Base-by-base conservation (phyloP, 83 land plant species). In the Diphasiastrum complanatum region DNA sequence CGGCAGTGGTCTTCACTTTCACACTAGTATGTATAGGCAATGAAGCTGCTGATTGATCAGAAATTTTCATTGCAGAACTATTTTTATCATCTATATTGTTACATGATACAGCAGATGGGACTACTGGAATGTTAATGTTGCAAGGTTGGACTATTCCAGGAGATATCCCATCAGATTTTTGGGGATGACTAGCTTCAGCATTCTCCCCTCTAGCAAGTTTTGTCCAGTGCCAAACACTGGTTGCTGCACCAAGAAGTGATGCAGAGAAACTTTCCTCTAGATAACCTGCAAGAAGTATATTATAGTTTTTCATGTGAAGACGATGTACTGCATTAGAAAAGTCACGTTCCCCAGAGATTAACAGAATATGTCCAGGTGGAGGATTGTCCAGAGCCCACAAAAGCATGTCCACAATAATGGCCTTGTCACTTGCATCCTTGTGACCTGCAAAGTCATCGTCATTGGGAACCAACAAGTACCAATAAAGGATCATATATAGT, bases 361-460 rank as follows among this genome's bases (percentile, higher is more conserved):
- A 71, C 72, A 87, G 63, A 59, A 79, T 81, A 58, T 81, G 87
- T 35, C 89, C 88, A 0, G 93, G 93, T 1, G 92, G 83, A 47
- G 88, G 85, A 73, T 87, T 84, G 45, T 87, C 92, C n/a, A 87
- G 62, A 10, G 92, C 83, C 92, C 92, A 87, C 37, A 87, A 70
- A 19, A 87, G 51, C 81, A 87, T 78, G 40, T 81, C 93, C 18
- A 84, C 87, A 26, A 87, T 30, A 41, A 87, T 78, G 25, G 79
- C 83, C 52, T 80, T 84, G 63, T 87, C 89, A 72, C 81, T 81
- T 2, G 85, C 78, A 81, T 87, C 93, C 67, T 87, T 87, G 16
- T 75, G 69, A 69, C 89, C 93, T 56, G 60, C 11, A 56, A 56
- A 52, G 25, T 4, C 2, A 10, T 40, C 43, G 12, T 40, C 43